Evolutionary conservation across 2,329 filamentous ascomycete species (phyloP).

Genomic region (Colletotrichum costaricense): DNA sequence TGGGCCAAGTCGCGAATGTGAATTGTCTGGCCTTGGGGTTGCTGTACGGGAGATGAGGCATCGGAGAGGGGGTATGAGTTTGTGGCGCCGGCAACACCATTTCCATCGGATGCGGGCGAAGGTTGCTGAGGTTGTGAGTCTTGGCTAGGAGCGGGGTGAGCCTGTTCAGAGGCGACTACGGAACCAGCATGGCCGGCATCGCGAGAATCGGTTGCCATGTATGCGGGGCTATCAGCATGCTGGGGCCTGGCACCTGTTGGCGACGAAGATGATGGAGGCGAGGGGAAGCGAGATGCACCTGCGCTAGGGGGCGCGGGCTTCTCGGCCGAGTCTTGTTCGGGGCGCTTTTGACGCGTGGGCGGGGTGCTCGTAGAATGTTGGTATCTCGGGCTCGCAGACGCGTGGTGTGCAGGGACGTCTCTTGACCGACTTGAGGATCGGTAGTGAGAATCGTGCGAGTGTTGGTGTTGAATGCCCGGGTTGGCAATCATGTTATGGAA

Average conservation of each 20-base stretch:
- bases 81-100: conserved; percentile 38
- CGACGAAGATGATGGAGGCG: conserved; percentile 66
- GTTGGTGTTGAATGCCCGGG: conserved; percentile 57
- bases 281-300: conserved; percentile 62
- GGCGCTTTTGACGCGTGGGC: conserved; percentile 30
- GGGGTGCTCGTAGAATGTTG: conserved; percentile 31
- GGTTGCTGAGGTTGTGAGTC: conserved; percentile 44
- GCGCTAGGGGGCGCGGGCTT: conserved; percentile 46
- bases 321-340: conserved; percentile 28
- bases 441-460: conserved; percentile 57
- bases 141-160: conserved; percentile 38
- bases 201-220: conserved; percentile 59
- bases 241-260: conserved; percentile 52
- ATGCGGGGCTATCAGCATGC: conserved; percentile 53
- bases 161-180: conserved; percentile 8
- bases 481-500: conserved; percentile 77
- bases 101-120: conserved; percentile 49
- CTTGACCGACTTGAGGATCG: conserved; percentile 50
- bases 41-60: conserved; percentile 40
- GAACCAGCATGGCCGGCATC: conserved; percentile 26
- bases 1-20: conserved; percentile 90
- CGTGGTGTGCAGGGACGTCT: conserved; percentile 42
- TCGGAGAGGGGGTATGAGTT: conserved; percentile 42
- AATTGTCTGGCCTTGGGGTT: conserved; percentile 62
- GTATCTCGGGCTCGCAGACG: conserved; percentile 46